Percentiles rank a stretch among this genome's conserved stretches.
Evolutionary conservation across 345 rosid genomes (phyloP).

Genomic region (Hibiscus trionum): DNA sequence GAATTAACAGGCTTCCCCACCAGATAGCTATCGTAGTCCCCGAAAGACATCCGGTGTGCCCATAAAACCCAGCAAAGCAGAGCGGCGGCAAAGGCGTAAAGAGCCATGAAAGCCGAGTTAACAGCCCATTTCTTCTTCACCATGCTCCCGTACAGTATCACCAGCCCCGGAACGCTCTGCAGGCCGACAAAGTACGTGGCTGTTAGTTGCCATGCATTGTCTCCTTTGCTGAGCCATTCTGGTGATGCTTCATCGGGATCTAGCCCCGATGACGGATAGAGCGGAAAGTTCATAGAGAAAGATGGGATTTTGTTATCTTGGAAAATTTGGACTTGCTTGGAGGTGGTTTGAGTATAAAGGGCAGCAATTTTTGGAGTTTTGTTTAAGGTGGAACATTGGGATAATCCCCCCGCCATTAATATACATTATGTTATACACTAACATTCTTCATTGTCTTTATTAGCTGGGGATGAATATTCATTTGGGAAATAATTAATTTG

Average conservation of each 20-base stretch:
- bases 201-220: constrained; percentile 55
- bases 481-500: constrained; percentile 3
- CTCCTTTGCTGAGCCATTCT: constrained; percentile 40
- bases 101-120: constrained; percentile 60
- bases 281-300: constrained; percentile 1
- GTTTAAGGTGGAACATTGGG: constrained; percentile 16
- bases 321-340: constrained; percentile 7
- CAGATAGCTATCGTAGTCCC: constrained; percentile 16
- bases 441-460: constrained; percentile 25
- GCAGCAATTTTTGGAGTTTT: constrained; percentile 8
- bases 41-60: constrained; percentile 54
- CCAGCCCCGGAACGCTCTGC: constrained; percentile 61
- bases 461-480: constrained; percentile 13
- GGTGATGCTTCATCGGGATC: constrained; percentile 20
- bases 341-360: constrained; percentile 17
- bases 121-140: constrained; percentile 71
- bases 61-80: constrained; percentile 53
- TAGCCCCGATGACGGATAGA: constrained; percentile 8
- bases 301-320: not conserved
- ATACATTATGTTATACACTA: constrained; percentile 15
- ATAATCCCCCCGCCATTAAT: constrained; percentile 16
- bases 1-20: constrained; percentile 28
- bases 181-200: constrained; percentile 46
- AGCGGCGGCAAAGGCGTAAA: constrained; percentile 49
- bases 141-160: constrained; percentile 53